Conservation (phyloP, 768 basidiomycete species). For the Rhizopogon sp. region DNA sequence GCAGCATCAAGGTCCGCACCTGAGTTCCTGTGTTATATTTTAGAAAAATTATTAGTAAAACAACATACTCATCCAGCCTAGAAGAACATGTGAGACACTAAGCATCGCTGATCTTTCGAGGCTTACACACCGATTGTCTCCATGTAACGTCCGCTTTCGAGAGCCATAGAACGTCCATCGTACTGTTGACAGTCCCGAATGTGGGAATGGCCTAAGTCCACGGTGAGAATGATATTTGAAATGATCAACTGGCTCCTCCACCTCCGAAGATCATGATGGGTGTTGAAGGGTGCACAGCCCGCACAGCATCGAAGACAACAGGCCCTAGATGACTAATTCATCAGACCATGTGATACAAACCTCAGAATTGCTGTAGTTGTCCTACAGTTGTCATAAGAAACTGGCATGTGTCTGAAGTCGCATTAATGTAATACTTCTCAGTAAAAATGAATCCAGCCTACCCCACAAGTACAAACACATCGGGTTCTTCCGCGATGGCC, state of each 20-base stretch:
- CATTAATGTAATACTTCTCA: not conserved
- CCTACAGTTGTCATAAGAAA: slow-evolving; percentile 62
- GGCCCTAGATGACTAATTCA: slow-evolving; percentile 44
- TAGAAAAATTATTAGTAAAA: not conserved
- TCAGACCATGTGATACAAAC: not conserved
- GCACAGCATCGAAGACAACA: slow-evolving; percentile 66
- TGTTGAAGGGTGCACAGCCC: slow-evolving; percentile 63
- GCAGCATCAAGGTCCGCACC: slow-evolving; percentile 43
- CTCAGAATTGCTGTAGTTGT: not conserved
- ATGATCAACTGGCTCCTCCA: slow-evolving; percentile 9
- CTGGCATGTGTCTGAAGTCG: slow-evolving; percentile 72
- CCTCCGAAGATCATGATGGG: slow-evolving; percentile 85
- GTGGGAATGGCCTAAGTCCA: slow-evolving; percentile 56
- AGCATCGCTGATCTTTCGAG: not conserved
- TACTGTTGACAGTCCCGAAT: slow-evolving; percentile 72
- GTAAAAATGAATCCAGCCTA: slow-evolving; percentile 20
- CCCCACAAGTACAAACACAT: slow-evolving; percentile 76
- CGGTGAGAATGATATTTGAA: not conserved
- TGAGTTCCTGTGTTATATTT: slow-evolving; percentile 11
- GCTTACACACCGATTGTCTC: slow-evolving; percentile 71
- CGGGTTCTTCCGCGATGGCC: slow-evolving; percentile 76
- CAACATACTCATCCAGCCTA: slow-evolving; percentile 61
- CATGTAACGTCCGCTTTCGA: slow-evolving; percentile 88
- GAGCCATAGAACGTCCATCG: slow-evolving; percentile 70
- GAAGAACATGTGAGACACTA: not conserved